Conservation (phyloP, 1,284 basidiomycete genomes). For the Cryptococcus floricola region DNA sequence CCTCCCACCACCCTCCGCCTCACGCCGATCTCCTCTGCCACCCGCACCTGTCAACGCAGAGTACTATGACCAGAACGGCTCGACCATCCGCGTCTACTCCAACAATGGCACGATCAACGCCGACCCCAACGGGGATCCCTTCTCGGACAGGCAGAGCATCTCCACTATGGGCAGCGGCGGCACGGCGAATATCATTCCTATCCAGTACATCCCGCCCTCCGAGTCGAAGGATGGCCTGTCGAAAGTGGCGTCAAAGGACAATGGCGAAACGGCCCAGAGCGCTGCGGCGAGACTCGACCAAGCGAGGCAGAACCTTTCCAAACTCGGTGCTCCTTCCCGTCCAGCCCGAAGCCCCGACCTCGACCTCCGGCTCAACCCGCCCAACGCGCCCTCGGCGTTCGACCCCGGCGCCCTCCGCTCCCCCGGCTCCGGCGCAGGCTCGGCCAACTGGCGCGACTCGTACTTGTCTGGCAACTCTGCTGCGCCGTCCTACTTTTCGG, state of each 20-base stretch:
- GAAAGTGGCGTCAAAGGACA: slow-evolving; percentile 4
- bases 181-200: slow-evolving; percentile 48
- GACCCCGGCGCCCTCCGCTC: slow-evolving; percentile 13
- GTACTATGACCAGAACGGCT: slow-evolving; percentile 37
- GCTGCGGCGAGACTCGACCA: slow-evolving; percentile 41
- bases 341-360: slow-evolving; percentile 48
- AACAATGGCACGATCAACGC: slow-evolving; percentile 39
- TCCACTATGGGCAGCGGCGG: slow-evolving; percentile 29
- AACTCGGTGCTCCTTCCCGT: slow-evolving; percentile 34
- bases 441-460: slow-evolving; percentile 26
- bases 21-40: slow-evolving; percentile 25
- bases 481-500: slow-evolving; percentile 47
- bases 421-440: slow-evolving; percentile 10
- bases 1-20: slow-evolving; percentile 7
- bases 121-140: slow-evolving; percentile 42
- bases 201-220: slow-evolving; percentile 45
- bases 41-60: slow-evolving; percentile 34
- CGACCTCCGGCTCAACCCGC: slow-evolving; percentile 41
- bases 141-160: slow-evolving; percentile 41
- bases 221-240: slow-evolving; percentile 21
- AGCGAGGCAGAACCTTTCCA: slow-evolving; percentile 42
- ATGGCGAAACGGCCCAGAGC: not conserved
- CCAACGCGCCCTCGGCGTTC: slow-evolving; percentile 1
- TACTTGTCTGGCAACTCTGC: slow-evolving; percentile 35
- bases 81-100: slow-evolving; percentile 31